phyloP scores from a whole-genome alignment of 306 rosid species.

The Quercus suber region DNA sequence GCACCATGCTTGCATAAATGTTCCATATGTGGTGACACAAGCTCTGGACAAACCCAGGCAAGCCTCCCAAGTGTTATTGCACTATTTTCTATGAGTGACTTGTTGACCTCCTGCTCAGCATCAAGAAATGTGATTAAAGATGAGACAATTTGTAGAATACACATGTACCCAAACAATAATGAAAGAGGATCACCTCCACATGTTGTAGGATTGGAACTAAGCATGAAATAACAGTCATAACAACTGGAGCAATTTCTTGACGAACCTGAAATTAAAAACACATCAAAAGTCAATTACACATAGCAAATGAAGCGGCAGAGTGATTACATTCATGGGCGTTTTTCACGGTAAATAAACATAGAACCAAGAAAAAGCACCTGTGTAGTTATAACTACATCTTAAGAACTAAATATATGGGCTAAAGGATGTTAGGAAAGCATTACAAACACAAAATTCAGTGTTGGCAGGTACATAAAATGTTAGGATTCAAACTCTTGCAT shows the following conservation, averaged over 20 bases:
- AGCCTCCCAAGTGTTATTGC: constrained; percentile 98
- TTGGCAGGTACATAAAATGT: background rate
- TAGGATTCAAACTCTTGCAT: background rate
- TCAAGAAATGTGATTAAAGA: constrained; percentile 27
- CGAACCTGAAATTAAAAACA: constrained; percentile 63
- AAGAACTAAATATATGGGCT: background rate
- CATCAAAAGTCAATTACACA: background rate
- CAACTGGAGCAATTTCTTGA: constrained; percentile 86
- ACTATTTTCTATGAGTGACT: constrained; percentile 87
- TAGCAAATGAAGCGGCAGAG: background rate
- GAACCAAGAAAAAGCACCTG: constrained; percentile 4
- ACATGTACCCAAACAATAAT: background rate
- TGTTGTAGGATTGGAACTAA: constrained; percentile 91
- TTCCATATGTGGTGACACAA: constrained; percentile 96
- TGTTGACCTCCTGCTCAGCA: constrained; percentile 69
- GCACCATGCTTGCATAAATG: constrained; percentile 99
- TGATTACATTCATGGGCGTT: background rate
- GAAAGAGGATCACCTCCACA: constrained; percentile 59
- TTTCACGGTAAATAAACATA: background rate
- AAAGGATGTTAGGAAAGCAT: background rate
- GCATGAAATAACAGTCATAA: constrained; percentile 72
- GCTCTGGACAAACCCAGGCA: constrained; percentile 97
- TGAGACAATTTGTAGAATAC: constrained; percentile 10
- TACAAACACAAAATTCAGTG: background rate
- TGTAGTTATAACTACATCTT: background rate